Conservation (phyloP, 208 protist genomes). For the Leishmania tarentolae region DNA sequence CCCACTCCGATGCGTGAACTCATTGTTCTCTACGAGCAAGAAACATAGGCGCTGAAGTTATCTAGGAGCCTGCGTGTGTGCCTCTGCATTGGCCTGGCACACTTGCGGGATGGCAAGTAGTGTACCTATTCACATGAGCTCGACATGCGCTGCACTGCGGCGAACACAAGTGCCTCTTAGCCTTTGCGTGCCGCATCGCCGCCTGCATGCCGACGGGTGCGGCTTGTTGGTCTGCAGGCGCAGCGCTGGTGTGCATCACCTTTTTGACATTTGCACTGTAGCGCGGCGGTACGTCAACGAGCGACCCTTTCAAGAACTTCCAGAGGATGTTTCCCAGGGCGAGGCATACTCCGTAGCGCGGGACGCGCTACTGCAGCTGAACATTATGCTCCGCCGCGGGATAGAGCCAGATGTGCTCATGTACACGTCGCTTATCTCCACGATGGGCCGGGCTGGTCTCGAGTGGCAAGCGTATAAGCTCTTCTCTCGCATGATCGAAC, state of each 20-base stretch:
- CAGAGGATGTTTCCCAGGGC: slow-evolving; percentile 45
- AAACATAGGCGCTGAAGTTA: background rate
- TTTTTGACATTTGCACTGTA: background rate
- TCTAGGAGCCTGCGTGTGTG: background rate
- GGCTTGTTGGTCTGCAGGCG: slow-evolving; percentile 8
- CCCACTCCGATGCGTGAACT: background rate
- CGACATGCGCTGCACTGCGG: background rate
- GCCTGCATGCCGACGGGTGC: background rate
- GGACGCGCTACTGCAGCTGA: slow-evolving; percentile 90
- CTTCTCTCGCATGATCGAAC: slow-evolving; percentile 93
- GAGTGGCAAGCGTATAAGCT: slow-evolving; percentile 95
- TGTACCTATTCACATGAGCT: background rate
- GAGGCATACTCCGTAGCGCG: slow-evolving; percentile 75
- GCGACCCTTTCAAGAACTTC: slow-evolving; percentile 62
- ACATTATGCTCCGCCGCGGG: slow-evolving; percentile 91
- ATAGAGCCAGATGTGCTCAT: slow-evolving; percentile 91
- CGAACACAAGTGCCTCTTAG: background rate
- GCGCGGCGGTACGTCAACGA: slow-evolving; percentile 56
- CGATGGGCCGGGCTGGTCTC: slow-evolving; percentile 82
- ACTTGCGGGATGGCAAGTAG: background rate
- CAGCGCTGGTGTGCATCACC: background rate
- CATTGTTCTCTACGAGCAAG: background rate
- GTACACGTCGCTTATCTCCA: slow-evolving; percentile 92
- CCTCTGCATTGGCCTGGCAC: background rate
- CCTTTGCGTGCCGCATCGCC: background rate